Evolutionary conservation across 768 basidiomycete genomes (phyloP).

Genomic region (Cyclocybe aegerita): DNA sequence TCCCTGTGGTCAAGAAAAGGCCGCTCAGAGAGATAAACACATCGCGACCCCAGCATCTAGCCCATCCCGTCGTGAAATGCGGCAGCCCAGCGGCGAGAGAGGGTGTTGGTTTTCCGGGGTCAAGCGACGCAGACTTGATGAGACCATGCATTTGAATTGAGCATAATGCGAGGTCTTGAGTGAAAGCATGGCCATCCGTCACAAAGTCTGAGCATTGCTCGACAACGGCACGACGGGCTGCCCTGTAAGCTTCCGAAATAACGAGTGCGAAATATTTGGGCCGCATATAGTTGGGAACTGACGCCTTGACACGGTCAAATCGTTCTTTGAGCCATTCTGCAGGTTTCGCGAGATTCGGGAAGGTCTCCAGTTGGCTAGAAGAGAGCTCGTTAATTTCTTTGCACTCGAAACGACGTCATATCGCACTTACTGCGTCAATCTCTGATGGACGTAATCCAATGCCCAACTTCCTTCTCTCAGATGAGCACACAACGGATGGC

Average conservation of each 20-base stretch:
- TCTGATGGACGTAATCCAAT: slow-evolving; percentile 77
- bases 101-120: slow-evolving; percentile 66
- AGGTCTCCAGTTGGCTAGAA: slow-evolving; percentile 52
- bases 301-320: slow-evolving; percentile 76
- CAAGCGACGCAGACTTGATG: slow-evolving; percentile 88
- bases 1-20: slow-evolving; percentile 90
- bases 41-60: slow-evolving; percentile 95
- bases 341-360: slow-evolving; percentile 70
- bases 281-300: slow-evolving; percentile 82
- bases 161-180: slow-evolving; percentile 85
- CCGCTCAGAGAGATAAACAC: slow-evolving; percentile 94
- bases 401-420: background rate
- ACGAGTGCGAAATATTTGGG: slow-evolving; percentile 97
- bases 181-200: slow-evolving; percentile 81
- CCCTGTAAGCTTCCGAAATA: slow-evolving; percentile 90
- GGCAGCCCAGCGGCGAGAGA: slow-evolving; percentile 94
- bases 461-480: slow-evolving; percentile 90
- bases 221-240: slow-evolving; percentile 76
- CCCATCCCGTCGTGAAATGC: slow-evolving; percentile 93
- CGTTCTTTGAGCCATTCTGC: slow-evolving; percentile 85
- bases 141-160: slow-evolving; percentile 89
- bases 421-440: slow-evolving; percentile 65
- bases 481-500: slow-evolving; percentile 88
- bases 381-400: slow-evolving; percentile 4
- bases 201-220: slow-evolving; percentile 91